Evolutionary conservation across 2,329 filamentous ascomycete species (phyloP).

Genomic region (Knoxdaviesia capensis): DNA sequence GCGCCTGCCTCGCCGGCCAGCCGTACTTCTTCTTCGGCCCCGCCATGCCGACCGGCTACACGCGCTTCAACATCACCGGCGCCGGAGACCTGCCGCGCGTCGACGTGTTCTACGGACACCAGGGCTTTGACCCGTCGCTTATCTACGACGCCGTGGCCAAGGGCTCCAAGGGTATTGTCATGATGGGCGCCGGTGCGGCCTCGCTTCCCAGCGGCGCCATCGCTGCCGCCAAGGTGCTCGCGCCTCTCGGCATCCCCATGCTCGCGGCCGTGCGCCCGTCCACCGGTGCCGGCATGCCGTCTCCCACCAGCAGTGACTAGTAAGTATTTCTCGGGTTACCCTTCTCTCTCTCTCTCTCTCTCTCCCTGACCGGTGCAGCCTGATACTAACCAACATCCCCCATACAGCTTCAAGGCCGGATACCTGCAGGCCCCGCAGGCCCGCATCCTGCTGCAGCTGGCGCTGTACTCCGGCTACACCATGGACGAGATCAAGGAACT

Average conservation of each 20-base stretch:
- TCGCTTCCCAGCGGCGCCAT: conserved; percentile 10
- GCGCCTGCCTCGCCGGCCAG: conserved; percentile 33
- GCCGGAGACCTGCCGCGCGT: conserved; percentile 20
- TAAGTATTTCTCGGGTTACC: conserved; percentile 3
- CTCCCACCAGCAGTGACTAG: conserved; percentile 5
- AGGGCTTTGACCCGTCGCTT: conserved; percentile 13
- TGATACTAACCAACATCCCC: not conserved
- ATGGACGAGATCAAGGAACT: conserved; percentile 11
- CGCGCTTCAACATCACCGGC: conserved; percentile 14
- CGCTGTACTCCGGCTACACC: conserved; percentile 10
- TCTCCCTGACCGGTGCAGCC: not conserved
- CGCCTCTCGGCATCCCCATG: conserved; percentile 10
- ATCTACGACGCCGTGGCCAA: conserved; percentile 13
- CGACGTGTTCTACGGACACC: conserved; percentile 24
- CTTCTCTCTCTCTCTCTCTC: not conserved
- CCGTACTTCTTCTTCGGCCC: conserved; percentile 38
- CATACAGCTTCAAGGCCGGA: conserved; percentile 9
- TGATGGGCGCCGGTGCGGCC: conserved; percentile 13
- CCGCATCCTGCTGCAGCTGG: conserved; percentile 13
- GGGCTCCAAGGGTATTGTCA: conserved; percentile 11
- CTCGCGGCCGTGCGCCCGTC: conserved; percentile 11
- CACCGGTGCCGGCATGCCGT: conserved; percentile 10
- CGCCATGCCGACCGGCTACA: conserved; percentile 18
- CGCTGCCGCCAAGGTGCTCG: conserved; percentile 10
- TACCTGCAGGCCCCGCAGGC: conserved; percentile 11